Base-by-base conservation (phyloP, 208 protist genomes). In the Porcisia hertigi region DNA sequence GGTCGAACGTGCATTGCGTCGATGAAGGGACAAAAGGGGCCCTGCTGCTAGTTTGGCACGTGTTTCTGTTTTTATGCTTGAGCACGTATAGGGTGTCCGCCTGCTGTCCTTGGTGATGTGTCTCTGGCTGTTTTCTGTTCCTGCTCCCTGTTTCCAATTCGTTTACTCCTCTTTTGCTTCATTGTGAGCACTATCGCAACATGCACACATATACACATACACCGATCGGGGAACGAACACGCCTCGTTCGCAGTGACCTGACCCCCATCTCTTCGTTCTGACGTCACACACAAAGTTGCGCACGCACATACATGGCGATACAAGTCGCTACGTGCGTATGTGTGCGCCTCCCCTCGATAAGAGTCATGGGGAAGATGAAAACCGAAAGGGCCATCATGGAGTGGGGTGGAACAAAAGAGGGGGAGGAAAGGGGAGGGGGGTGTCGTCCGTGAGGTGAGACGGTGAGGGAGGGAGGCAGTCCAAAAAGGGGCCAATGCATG, bases 1-100 rank as follows among this genome's bases (percentile, higher is more conserved):
- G 9, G 79, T 79, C 36, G 75, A 94, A 73, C 78, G 78, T 6
- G 78, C 73, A 3, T 55, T 66, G 11, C 78, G 73, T 1, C 69
- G 78, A 2, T 82, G 39, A 69, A 20, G 4, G 45, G 59, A 6
- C 45, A 16, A 8, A 3, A 2, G 5, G 5, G 16, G 8, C 43
- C 20, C 65, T 58, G 36, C 53, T 72, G 30, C 54, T 7, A 20
- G 18, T 16, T 12, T 52, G 47, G 47, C 47, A 0, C 47, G 5
- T 36, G 6, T 12, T 55, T n/a, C 0, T 20, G n/a, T 43, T 11
- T 57, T 23, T 30, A 16, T 12, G 3, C 47, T 57, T 43, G 63
- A 18, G 30, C 39, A 16, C 4, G 47, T 23, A 49, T 71, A 49
- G 47, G 12, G n/a, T 41, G 66, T 71, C n/a, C 9, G 12, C 39